Base-by-base conservation (phyloP, 352 stramenopile genomes). In the Phytophthora kernoviae region DNA sequence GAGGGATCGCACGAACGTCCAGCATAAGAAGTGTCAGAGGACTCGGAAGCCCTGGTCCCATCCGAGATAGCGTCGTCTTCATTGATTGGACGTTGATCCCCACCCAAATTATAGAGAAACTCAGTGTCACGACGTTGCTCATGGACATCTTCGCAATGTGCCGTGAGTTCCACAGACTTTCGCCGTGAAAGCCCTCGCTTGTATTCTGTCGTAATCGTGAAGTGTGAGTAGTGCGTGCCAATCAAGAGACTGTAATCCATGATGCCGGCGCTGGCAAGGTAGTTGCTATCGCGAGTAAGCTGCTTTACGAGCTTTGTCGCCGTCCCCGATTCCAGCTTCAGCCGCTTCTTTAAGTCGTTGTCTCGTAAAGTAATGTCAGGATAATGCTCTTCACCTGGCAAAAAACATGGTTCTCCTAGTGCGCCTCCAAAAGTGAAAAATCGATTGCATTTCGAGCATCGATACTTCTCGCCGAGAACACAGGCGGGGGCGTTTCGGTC, bases 211-310 rank as follows among this genome's bases (percentile, higher is more conserved):
- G 79, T 77, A 54, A 94, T 93, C 1, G 72, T 90, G 53, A 93
- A 96, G 41, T 92, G 73, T 26, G 74, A 88, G 61, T 95, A 91
- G 59, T 97, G 90, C 7, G 90, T 81, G 4, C 89, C 89, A 17
- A 97, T 82, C 0, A 97, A 68, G 24, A 97, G 74, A 55, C 79
- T 93, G 58, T 97, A 97, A 70, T 97, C 90, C 90, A 97, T 97
- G 69, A 97, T 96, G 9, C 88, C 88, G 22, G 84, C 69, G 27
- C 81, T 90, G 14, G 79, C 81, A 22, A 96, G 73, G 44, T 91
- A 96, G 54, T 96, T 83, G 61, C 79, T 93, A 50, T 96, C 87
- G 5, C 87, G 72, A 7, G 78, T 88, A 22, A 96, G 79, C 50
- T 94, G 84, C 71, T 91, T 92, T 5, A 93, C 71, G 20, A 96